Conservation (phyloP, 257 asterid species). For the Primulina eburnea region DNA sequence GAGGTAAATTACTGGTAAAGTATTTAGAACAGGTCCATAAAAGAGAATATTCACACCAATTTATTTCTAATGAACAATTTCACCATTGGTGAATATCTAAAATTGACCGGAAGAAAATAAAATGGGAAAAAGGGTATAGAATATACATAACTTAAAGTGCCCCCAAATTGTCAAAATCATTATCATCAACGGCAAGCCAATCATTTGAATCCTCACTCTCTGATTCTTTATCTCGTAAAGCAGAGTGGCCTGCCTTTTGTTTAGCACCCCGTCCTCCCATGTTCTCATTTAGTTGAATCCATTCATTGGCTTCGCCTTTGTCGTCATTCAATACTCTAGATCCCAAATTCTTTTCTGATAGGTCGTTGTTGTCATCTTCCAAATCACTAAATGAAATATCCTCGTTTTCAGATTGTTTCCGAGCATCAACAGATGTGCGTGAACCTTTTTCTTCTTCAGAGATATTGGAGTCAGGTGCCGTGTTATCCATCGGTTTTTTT, state of each 20-base stretch:
- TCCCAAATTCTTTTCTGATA: slow-evolving; percentile 27
- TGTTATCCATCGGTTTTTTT: slow-evolving; percentile 26
- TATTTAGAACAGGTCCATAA: not conserved
- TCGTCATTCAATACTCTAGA: slow-evolving; percentile 28
- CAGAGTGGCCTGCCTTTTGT: slow-evolving; percentile 28
- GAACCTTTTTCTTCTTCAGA: slow-evolving; percentile 24
- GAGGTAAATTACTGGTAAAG: not conserved
- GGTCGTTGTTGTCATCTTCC: slow-evolving; percentile 52
- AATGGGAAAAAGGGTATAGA: not conserved
- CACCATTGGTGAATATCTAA: not conserved
- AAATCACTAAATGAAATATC: slow-evolving; percentile 77
- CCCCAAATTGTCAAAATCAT: slow-evolving; percentile 53
- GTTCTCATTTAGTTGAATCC: slow-evolving; percentile 48
- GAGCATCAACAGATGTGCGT: slow-evolving; percentile 22
- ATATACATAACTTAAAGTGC: slow-evolving; percentile 31
- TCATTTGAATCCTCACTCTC: slow-evolving; percentile 77
- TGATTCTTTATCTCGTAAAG: slow-evolving; percentile 47
- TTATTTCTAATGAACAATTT: too few species aligned
- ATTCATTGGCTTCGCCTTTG: slow-evolving; percentile 42
- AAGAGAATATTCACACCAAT: not conserved
- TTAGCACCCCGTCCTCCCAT: slow-evolving; percentile 32
- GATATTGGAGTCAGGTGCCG: slow-evolving; percentile 25
- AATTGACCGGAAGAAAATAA: not conserved
- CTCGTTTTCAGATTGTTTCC: slow-evolving; percentile 32
- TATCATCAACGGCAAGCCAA: slow-evolving; percentile 68